These are phyloP conservation scores for Stemphylium vesicarium DNA, from an alignment of 2,329 filamentous ascomycete species.

Conservation along the genomic window DNA sequence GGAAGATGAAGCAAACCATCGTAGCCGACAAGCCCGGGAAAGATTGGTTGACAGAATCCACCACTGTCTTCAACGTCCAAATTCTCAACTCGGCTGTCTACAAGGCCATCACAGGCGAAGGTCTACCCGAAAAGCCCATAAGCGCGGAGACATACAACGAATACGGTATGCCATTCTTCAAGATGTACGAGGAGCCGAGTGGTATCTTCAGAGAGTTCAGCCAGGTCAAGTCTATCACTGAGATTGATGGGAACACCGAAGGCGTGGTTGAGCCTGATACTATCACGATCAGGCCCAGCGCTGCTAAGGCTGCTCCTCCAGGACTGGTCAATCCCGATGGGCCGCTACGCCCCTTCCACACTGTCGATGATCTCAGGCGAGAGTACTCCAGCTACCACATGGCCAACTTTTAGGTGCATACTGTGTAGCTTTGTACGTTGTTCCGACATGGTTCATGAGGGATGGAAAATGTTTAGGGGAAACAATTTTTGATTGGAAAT, in stretches of 20 bases:
- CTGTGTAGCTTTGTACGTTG: neutral
- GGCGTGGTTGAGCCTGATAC: neutral
- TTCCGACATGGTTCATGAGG: too few relatives aligned
- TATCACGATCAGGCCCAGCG: neutral
- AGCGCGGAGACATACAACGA: conserved; percentile 42
- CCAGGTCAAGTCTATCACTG: conserved; percentile 33
- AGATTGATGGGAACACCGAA: conserved; percentile 22
- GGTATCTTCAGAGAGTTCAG: conserved; percentile 37
- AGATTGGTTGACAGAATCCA: conserved; percentile 11
- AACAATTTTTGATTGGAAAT: too few relatives aligned
- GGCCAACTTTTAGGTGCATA: neutral
- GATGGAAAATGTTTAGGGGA: neutral
- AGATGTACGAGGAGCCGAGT: conserved; percentile 37
- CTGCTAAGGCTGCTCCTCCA: neutral
- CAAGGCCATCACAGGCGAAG: conserved; percentile 45
- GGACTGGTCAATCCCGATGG: conserved; percentile 23
- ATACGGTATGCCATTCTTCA: conserved; percentile 49
- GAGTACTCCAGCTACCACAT: conserved; percentile 8
- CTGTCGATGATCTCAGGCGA: conserved; percentile 23
- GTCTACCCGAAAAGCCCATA: conserved; percentile 46
- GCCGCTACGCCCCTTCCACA: conserved; percentile 22
- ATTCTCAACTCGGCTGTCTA: conserved; percentile 50
- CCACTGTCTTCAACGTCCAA: conserved; percentile 50
- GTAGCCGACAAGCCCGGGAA: conserved; percentile 30
- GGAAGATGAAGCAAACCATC: conserved; percentile 52